Evolutionary conservation across 345 rosid species (phyloP), one percentile per base, ranked within the genome.

Genomic region (Eucalyptus cladocalyx): DNA sequence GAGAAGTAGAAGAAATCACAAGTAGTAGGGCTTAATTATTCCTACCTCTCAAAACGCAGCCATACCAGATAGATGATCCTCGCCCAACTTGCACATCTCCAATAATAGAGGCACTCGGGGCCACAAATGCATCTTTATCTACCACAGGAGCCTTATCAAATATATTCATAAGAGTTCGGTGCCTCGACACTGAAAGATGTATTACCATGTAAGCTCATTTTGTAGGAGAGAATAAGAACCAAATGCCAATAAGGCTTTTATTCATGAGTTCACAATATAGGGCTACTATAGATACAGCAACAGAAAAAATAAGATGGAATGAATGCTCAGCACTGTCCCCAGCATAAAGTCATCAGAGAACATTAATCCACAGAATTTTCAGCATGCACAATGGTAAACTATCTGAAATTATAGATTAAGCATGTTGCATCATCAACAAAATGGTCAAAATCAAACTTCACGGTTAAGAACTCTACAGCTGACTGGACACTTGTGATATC

Each of bases 1-100:
- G 69, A 88, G 40, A 49, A 86, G 87, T 48, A 37, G n/a, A 48
- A 37, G 83, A 76, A 76, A 76, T 37, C 28, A 76, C 15, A 37
- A 37, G 28, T 37, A 40, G 45, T 76, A 76, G 4, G 28, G 83
- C 83, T 76, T 11, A 21, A 40, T 37, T 76, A 37, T 76, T 76
- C 91, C 92, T 95, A 97, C 99, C 99, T 94, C 99, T 96, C 88
- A 97, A 91, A 87, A 97, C 99, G 88, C 97, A 97, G 86, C 99
- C 98, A 92, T 97, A 97, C 99, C 99, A 97, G 88, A 97, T 91
- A 45, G 98, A 97, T 18, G 99, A 93, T 88, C 94, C 98, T 88
- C 94, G 93, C 87, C 99, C 99, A 50, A 96, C 95, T 91, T 90
- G 97, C 87, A 96, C 98, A 90, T 98, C 94, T 23, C 99, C 98